A percentile compares a stretch with the other conserved stretches of the same genome.
Evolutionary conservation across 129 eudicot genomes (phyloP).

Genomic region (Silybum marianum): DNA sequence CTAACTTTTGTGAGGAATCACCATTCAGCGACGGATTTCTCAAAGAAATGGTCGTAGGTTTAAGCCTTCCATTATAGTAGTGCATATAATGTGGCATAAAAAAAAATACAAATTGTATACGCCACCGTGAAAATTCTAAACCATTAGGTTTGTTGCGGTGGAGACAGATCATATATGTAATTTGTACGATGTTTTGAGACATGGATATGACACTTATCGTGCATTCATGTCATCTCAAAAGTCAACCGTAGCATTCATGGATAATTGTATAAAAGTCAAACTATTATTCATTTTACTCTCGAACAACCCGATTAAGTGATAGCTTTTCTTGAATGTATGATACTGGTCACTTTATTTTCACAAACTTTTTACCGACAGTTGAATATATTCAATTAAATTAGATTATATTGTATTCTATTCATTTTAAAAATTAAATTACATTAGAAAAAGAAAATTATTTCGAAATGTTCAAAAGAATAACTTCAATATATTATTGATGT

Average conservation of each 20-base stretch:
- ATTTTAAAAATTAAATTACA: no score
- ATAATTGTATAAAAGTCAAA: neutral
- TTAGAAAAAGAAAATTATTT: neutral
- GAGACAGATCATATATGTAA: neutral
- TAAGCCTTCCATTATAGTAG: no score
- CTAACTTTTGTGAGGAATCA: no score
- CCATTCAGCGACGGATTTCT: no score
- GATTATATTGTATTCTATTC: neutral
- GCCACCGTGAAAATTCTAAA: no score
- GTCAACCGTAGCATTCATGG: neutral
- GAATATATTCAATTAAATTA: neutral
- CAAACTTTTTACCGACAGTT: neutral
- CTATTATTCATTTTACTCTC: neutral
- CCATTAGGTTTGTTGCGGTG: neutral
- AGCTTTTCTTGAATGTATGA: neutral
- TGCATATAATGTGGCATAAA: no score
- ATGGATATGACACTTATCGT: neutral
- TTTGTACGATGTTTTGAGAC: neutral
- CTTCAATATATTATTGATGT: neutral
- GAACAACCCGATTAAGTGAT: neutral
- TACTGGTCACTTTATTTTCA: neutral
- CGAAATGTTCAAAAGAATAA: neutral
- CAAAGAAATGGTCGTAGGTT: no score
- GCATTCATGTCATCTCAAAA: no score
- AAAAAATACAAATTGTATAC: no score